Evolutionary conservation across 1,284 basidiomycete genomes (phyloP).

Genomic region (Termitomyces sp.): DNA sequence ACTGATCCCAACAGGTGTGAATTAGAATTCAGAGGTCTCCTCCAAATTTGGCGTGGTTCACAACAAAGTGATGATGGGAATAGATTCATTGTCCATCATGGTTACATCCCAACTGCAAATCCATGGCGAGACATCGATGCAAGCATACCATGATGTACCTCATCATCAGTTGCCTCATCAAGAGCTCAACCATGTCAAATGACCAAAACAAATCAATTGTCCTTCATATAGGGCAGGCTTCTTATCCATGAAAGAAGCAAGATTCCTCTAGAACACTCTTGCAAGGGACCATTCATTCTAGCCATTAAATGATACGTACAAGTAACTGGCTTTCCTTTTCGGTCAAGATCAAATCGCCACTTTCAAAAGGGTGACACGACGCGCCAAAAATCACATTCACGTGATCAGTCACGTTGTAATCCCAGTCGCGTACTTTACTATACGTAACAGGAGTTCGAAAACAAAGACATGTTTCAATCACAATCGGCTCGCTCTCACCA

Average conservation of each 20-base stretch:
- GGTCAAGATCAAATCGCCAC: too few relatives aligned
- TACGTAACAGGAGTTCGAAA: constrained; percentile 10
- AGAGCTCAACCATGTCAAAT: constrained; percentile 2
- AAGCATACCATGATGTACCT: background rate
- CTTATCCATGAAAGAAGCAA: constrained; percentile 2
- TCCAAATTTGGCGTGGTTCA: background rate
- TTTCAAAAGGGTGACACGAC: constrained; percentile 12
- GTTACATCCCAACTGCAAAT: background rate
- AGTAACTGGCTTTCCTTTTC: background rate
- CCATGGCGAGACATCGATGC: background rate
- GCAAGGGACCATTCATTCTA: background rate
- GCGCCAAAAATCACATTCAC: constrained; percentile 22
- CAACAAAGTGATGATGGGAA: background rate
- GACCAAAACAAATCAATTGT: constrained; percentile 6
- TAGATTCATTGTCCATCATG: background rate
- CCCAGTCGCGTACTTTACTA: too few relatives aligned
- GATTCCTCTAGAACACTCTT: background rate
- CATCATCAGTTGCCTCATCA: background rate
- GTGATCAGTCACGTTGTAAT: constrained; percentile 18
- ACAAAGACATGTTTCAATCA: background rate
- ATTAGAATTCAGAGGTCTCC: background rate
- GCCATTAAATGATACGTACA: too few relatives aligned
- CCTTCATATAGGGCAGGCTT: constrained; percentile 2
- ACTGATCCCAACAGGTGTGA: background rate
- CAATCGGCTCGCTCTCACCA: background rate